Percentiles rank a stretch among this genome's conserved stretches.
These are phyloP conservation scores for Oenanthe javanica DNA, from an alignment of 140 eudicot genomes.

Conservation along the genomic window DNA sequence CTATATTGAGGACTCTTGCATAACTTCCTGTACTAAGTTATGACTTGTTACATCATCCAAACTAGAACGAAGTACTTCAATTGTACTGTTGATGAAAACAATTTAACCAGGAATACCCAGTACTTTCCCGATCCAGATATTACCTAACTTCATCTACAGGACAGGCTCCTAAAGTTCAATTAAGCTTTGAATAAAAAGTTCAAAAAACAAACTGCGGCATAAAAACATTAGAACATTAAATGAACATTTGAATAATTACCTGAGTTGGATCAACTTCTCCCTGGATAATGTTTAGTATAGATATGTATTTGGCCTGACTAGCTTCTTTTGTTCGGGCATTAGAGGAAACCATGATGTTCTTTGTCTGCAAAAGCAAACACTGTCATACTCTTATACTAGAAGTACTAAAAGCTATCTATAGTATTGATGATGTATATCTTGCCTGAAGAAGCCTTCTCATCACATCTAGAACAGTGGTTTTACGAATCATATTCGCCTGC, in stretches of 20 bases:
- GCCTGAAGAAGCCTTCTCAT: slow-evolving; percentile 99
- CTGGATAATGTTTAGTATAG: slow-evolving; percentile 86
- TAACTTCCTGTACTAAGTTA: background rate
- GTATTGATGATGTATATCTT: slow-evolving; percentile 17
- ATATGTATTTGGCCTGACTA: slow-evolving; percentile 92
- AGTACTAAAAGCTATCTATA: background rate
- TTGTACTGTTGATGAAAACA: background rate
- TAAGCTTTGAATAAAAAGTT: background rate
- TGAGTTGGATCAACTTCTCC: slow-evolving; percentile 99
- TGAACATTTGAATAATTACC: slow-evolving; percentile 27
- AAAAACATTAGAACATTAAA: background rate
- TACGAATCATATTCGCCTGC: slow-evolving; percentile 96
- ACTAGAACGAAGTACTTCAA: background rate
- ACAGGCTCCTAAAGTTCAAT: background rate
- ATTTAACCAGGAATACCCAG: background rate
- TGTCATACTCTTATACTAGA: slow-evolving; percentile 11
- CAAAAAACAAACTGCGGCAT: background rate
- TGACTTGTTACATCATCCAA: background rate
- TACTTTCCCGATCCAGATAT: background rate
- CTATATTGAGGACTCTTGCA: background rate
- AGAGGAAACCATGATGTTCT: slow-evolving; percentile 96
- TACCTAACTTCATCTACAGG: background rate
- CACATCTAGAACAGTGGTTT: slow-evolving; percentile 98
- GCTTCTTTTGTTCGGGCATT: slow-evolving; percentile 94
- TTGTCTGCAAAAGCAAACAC: slow-evolving; percentile 53